Conservation (phyloP, 805 yeast genomes). For the Grigorovia yakushimaensis region DNA sequence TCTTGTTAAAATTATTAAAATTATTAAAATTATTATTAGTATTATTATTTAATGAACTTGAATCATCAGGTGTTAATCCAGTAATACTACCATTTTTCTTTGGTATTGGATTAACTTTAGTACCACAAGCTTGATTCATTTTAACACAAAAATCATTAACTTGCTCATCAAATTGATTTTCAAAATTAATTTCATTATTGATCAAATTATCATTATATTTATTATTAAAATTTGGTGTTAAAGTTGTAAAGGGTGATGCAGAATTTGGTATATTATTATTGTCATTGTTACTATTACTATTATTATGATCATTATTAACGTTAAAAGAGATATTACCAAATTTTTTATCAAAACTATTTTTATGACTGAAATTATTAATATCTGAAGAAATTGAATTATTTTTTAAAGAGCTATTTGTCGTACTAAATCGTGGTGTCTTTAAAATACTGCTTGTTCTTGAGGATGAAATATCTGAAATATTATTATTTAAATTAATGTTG, state of each 20-base stretch:
- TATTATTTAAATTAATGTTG: background rate
- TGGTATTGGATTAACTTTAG: constrained; percentile 59
- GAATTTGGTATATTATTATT: background rate
- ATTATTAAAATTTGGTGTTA: background rate
- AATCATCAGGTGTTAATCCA: background rate
- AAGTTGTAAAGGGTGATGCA: background rate
- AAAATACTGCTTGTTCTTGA: background rate
- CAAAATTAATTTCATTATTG: constrained; percentile 20
- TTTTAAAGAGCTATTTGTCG: background rate
- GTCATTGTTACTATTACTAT: background rate
- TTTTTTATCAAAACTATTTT: background rate
- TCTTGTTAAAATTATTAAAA: no score
- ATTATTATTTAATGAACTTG: no score
- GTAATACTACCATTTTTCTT: constrained; percentile 3
- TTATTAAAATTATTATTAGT: no score
- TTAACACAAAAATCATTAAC: constrained; percentile 67
- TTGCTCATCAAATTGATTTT: constrained; percentile 53
- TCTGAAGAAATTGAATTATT: background rate
- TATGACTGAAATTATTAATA: background rate
- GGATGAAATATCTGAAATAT: background rate
- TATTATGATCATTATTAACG: background rate
- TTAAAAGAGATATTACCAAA: background rate
- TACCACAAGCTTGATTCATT: constrained; percentile 77
- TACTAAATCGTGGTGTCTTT: background rate
- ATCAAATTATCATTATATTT: constrained; percentile 1